Base-by-base conservation (phyloP, 139 green algal species). In the Picochlorum sp. region DNA sequence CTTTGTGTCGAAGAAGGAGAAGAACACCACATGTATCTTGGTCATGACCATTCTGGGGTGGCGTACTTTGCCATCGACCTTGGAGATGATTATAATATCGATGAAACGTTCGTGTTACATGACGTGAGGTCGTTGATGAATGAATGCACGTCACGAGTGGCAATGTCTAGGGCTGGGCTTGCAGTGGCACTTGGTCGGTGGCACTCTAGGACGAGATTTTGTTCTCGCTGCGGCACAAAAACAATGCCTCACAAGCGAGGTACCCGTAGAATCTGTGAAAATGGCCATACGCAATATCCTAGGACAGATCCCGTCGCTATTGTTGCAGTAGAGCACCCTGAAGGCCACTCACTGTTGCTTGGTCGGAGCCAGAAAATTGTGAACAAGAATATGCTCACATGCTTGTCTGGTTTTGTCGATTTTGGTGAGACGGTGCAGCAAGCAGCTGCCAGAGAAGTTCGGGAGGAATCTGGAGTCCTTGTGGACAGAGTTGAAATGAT, bases 241-340 rank as follows among this genome's bases (percentile, higher is more conserved):
- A 62, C n/a, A 20, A 45, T 21, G 30, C 44, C 26, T 23, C 21
- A 38, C 9, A 21, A 13, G n/a, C 74, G 70, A 1, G 87, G 87
- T 14, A 55, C 81, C 5, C 69, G 78, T 66, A 81, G 86, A 41
- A 62, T 73, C 15, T 95, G 87, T 79, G 68, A 81, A 13, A 4
- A 55, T 1, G 14, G 10, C 2, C 87, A 95, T 68, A 81, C 81
- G 51, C 57, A 67, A 6, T 92, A 92, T 71, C 87, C 87, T 11
- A 75, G 84, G 37, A 90, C 84, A 4, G 84, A 92, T 68, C 83
- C 86, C 9, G 87, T 95, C 62, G 85, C 88, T 1, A 92, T 95
- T 58, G 84, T 85, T 79, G 66, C 92, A 58, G 83, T 95, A 24
- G 83, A 90, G 69, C 84, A 73, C 1, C 77, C 79, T 11, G 80